phyloP scores from a whole-genome alignment of 2,329 filamentous ascomycete genomes.

The Diplodia scrobiculata region DNA sequence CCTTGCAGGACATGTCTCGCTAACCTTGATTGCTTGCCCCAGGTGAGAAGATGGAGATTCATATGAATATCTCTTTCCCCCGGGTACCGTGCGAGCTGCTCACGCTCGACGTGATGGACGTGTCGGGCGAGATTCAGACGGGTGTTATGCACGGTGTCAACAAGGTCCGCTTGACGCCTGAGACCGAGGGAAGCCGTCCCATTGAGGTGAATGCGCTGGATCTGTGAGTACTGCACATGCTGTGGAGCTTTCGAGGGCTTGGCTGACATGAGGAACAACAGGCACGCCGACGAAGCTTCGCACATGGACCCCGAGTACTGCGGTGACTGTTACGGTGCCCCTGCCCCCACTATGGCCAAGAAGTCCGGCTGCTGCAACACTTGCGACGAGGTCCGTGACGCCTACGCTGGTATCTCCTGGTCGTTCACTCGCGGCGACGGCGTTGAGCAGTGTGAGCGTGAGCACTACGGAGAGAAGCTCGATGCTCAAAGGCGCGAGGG shows the following conservation, averaged over 20 bases:
- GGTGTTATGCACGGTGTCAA: constrained; percentile 89
- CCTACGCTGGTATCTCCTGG: constrained; percentile 87
- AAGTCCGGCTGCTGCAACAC: constrained; percentile 96
- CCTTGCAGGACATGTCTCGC: background rate
- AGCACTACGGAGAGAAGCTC: constrained; percentile 88
- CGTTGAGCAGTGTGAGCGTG: constrained; percentile 91
- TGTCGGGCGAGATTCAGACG: constrained; percentile 93
- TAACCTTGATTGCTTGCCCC: constrained; percentile 29
- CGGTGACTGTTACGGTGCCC: constrained; percentile 87
- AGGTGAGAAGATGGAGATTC: constrained; percentile 99
- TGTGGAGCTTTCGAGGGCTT: background rate
- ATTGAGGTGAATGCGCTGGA: constrained; percentile 45
- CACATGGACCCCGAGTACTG: constrained; percentile 94
- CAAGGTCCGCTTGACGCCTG: constrained; percentile 79
- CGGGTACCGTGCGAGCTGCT: constrained; percentile 91
- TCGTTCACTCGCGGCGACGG: constrained; percentile 89
- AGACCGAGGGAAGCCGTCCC: constrained; percentile 68
- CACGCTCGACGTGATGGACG: constrained; percentile 98
- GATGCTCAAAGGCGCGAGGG: constrained; percentile 88
- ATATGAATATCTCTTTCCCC: constrained; percentile 95
- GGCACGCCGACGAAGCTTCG: constrained; percentile 66
- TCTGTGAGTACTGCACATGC: constrained; percentile 38
- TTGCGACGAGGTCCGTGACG: constrained; percentile 93
- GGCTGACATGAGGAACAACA: constrained; percentile 39
- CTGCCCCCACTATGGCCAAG: constrained; percentile 66